Percentiles rank a stretch among this genome's conserved stretches.
phyloP scores from a whole-genome alignment of 306 rosid species.

The Inga oerstediana region DNA sequence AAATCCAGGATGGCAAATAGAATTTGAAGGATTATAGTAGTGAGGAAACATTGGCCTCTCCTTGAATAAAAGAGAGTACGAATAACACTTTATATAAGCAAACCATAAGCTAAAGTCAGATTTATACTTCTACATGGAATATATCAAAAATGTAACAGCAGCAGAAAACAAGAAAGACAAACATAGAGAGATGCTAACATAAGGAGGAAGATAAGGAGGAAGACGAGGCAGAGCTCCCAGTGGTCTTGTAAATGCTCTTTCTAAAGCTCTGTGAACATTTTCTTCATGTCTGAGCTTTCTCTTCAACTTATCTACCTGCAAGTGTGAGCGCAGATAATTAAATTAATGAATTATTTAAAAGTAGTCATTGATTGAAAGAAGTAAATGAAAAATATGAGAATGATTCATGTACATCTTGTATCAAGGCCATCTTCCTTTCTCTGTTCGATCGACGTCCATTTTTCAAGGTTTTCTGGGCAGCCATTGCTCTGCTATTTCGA shows the following conservation, averaged over 20 bases:
- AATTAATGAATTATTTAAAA: slow-evolving; percentile 13
- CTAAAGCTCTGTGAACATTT: slow-evolving; percentile 90
- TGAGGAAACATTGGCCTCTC: too few relatives aligned
- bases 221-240: slow-evolving; percentile 95
- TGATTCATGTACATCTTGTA: slow-evolving; percentile 66
- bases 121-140: too few relatives aligned
- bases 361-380: slow-evolving; percentile 6
- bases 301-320: slow-evolving; percentile 89
- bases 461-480: slow-evolving; percentile 51
- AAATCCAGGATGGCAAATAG: too few relatives aligned
- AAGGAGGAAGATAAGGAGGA: slow-evolving; percentile 95
- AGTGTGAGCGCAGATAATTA: slow-evolving; percentile 15
- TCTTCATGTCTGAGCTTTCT: slow-evolving; percentile 96
- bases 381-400: slow-evolving; percentile 9
- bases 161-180: background rate
- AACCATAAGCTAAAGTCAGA: too few relatives aligned
- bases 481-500: slow-evolving; percentile 49
- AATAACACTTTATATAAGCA: too few relatives aligned
- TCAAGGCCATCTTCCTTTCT: slow-evolving; percentile 81
- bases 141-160: too few relatives aligned
- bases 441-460: slow-evolving; percentile 67
- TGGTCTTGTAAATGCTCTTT: slow-evolving; percentile 91
- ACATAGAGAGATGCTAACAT: slow-evolving; percentile 51
- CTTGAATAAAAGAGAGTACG: too few relatives aligned
- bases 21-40: too few relatives aligned